Evolutionary conservation across 1,139 yeast genomes (phyloP), one percentile per base, ranked within the genome.

Genomic region (Geotrichum klebahnii): DNA sequence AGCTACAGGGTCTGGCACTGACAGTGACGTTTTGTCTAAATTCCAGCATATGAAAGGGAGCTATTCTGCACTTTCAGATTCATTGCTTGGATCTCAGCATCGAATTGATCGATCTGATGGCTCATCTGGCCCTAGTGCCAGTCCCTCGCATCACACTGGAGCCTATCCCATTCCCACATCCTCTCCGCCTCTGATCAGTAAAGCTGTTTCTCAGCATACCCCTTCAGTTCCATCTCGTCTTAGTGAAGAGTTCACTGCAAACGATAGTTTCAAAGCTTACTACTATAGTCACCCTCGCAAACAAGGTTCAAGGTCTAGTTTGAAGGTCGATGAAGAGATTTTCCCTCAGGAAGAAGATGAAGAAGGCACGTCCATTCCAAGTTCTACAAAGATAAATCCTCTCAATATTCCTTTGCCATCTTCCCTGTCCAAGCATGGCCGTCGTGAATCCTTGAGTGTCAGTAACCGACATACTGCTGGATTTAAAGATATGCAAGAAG

Each of bases 21-120:
- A 48, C n/a, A 42, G 53, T 22, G 57, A 62, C 24, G 61, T 80
- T 0, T 61, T 79, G 44, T 67, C 75, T 2, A 66, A 69, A 53
- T 80, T 71, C 58, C 81, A 78, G 57, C 63, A 66, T 47, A 67
- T 80, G 68, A 72, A 70, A 51, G 68, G 70, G 1, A 72, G 71
- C 26, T 78, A 77, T 55, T 72, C 73, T 28, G 66, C 73, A 5
- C 61, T 79, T 35, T 59, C 72, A 1, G 73, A 71, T 40, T 65
- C 69, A 4, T 52, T 68, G 41, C 61, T 26, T 6, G 46, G 39
- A 4, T 46, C 49, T n/a, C 32, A 26, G n/a, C 32, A 38, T 16
- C 55, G 31, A 46, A 39, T 38, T 10, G 47, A 26, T 52, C 48
- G 29, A 24, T 31, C 44, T 22, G 48, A 44, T 6, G 24, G 46